These are phyloP conservation scores for Xylariaceae sp. DNA, from an alignment of 2,329 filamentous ascomycete species.

Conservation along the genomic window DNA sequence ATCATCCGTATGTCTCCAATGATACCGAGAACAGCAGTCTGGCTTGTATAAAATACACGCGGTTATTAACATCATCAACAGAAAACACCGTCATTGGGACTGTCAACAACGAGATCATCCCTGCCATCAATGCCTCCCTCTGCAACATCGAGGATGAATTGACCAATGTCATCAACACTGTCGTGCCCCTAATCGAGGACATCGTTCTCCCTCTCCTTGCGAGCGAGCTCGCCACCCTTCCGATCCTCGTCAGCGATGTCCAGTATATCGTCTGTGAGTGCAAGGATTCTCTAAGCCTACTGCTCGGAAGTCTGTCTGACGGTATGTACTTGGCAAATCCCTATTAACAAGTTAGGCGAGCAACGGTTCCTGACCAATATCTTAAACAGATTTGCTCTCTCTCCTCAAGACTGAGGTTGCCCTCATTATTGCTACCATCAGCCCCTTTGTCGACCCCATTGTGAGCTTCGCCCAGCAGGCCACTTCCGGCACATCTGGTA, in stretches of 20 bases:
- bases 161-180: neutral
- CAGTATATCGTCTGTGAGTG: neutral
- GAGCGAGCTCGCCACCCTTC: neutral
- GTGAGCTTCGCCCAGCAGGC: neutral
- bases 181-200: neutral
- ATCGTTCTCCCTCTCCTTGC: neutral
- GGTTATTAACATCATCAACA: neutral
- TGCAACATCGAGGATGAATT: neutral
- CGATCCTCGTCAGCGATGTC: neutral
- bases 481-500: neutral
- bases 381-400: neutral
- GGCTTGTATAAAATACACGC: neutral
- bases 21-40: no score
- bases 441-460: neutral
- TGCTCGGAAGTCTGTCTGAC: neutral
- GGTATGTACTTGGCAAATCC: neutral
- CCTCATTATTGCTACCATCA: neutral
- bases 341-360: neutral
- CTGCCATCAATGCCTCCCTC: neutral
- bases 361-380: neutral
- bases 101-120: neutral
- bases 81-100: neutral
- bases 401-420: neutral
- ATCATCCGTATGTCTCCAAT: neutral
- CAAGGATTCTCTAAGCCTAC: neutral